These are phyloP conservation scores for Eucalyptus regnans DNA, from an alignment of 345 rosid species.

Conservation along the genomic window DNA sequence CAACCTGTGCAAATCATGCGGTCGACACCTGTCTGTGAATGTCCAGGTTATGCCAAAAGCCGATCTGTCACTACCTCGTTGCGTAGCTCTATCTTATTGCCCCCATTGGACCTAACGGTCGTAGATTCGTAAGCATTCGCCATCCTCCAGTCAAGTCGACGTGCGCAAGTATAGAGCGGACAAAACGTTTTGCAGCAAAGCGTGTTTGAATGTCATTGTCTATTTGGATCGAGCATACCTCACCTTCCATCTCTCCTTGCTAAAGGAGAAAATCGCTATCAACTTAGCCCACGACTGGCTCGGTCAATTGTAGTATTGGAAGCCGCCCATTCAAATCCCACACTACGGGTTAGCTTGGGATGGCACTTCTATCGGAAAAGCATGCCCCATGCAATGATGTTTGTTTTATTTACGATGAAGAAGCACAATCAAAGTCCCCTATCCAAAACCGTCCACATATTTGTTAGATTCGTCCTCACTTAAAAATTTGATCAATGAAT, in stretches of 20 bases:
- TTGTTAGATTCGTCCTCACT: not conserved
- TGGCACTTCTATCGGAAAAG: not conserved
- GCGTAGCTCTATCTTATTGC: not conserved
- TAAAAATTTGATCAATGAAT: not conserved
- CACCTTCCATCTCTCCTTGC: not conserved
- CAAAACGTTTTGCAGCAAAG: not conserved
- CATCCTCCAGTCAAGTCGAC: not conserved
- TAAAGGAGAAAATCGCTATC: not conserved
- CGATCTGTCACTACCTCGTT: not conserved
- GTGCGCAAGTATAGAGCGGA: not conserved
- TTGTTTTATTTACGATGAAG: not conserved
- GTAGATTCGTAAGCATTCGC: not conserved
- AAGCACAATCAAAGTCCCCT: not conserved
- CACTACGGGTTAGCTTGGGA: not conserved
- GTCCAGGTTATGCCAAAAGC: not conserved
- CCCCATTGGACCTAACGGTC: not conserved
- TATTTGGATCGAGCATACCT: not conserved
- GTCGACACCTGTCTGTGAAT: not conserved
- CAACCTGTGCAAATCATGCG: not conserved
- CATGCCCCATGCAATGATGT: not conserved
- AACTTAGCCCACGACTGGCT: not conserved
- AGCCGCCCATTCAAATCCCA: not conserved
- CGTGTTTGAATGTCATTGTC: not conserved
- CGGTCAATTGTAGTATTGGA: not conserved
- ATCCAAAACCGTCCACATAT: fast-evolving